Evolutionary conservation across 2,329 filamentous ascomycete genomes (phyloP).

Genomic region (Aspergillus sojae): DNA sequence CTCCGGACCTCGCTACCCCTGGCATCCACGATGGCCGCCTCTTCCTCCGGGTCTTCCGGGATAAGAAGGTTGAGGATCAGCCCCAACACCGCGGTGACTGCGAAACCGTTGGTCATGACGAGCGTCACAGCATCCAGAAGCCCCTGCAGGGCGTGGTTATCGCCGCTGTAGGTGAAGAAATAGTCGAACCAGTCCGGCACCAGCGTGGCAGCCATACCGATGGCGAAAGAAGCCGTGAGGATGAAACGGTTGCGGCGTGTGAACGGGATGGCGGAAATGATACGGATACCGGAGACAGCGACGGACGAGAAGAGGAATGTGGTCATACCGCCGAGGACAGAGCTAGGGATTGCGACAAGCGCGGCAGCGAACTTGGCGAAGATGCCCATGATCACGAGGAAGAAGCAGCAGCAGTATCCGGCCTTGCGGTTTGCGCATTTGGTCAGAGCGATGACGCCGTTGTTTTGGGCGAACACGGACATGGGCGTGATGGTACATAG

Average conservation of each 20-base stretch:
- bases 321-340: slow-evolving; percentile 52
- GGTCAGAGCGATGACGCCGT: slow-evolving; percentile 69
- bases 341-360: slow-evolving; percentile 64
- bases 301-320: slow-evolving; percentile 71
- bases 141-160: slow-evolving; percentile 70
- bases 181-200: slow-evolving; percentile 52
- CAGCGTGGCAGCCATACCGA: slow-evolving; percentile 60
- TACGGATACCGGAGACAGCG: slow-evolving; percentile 66
- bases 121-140: slow-evolving; percentile 58
- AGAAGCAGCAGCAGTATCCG: slow-evolving; percentile 67
- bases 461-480: slow-evolving; percentile 70
- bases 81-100: slow-evolving; percentile 70
- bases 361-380: slow-evolving; percentile 72
- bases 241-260: slow-evolving; percentile 69
- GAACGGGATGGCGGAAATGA: slow-evolving; percentile 64
- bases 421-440: slow-evolving; percentile 70
- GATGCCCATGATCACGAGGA: slow-evolving; percentile 69
- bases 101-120: slow-evolving; percentile 66
- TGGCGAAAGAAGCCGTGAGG: slow-evolving; percentile 61
- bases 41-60: slow-evolving; percentile 74
- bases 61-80: slow-evolving; percentile 74
- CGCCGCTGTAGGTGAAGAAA: slow-evolving; percentile 48
- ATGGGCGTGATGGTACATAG: slow-evolving; percentile 70
- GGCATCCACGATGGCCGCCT: slow-evolving; percentile 37
- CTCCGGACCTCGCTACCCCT: slow-evolving; percentile 23